Evolutionary conservation across 2,329 filamentous ascomycete genomes (phyloP), one percentile per base, ranked within the genome.

Genomic region (Myriosclerotinia scirpicola): DNA sequence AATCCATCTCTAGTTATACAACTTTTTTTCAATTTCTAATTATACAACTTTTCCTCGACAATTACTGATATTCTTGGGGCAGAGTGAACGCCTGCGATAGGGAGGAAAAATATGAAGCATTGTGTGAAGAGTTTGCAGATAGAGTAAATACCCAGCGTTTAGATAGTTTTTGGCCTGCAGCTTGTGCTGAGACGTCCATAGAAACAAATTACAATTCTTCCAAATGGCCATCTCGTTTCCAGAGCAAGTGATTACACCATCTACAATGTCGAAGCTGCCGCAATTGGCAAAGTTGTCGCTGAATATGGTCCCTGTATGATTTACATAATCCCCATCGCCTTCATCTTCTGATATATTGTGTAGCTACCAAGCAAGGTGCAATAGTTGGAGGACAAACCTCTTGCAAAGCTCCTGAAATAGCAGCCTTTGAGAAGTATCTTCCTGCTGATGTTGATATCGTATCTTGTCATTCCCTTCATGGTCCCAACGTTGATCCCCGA

Each of bases 371-470:
- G 78, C 85, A 95, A 75, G 90, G 91, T 70, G 95, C 95, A 71
- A 96, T 99, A 69, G 95, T 99, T 30, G 96, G 95, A 68, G 95
- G 95, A 11, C 95, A 99, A 78, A 99, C 95, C 0, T 98, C 95
- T 0, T 99, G 95, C 84, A 99, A 99, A 80, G 93, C 92, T 59
- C 95, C 95, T 26, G 95, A 99, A 79, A 95, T 99, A 75, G 88
- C 87, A 46, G 94, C 95, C 3, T 97, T 99, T 73, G 94, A 98
- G 74, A 87, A 88, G 72, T 86, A 97, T 79, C 86, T 99, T 22
- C 95, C 95, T 1, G 74, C 81, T 46, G 95, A 99, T 78, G 92
- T 97, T 74, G 89, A 96, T 75, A 97, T 99, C 71, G 86, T 99
- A 65, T 97, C 93, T 5, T 97, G 93, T 78, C 95, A 99, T 81